Conservation (phyloP, 2,329 filamentous ascomycete species). For the Ceratocystis lukuohia region DNA sequence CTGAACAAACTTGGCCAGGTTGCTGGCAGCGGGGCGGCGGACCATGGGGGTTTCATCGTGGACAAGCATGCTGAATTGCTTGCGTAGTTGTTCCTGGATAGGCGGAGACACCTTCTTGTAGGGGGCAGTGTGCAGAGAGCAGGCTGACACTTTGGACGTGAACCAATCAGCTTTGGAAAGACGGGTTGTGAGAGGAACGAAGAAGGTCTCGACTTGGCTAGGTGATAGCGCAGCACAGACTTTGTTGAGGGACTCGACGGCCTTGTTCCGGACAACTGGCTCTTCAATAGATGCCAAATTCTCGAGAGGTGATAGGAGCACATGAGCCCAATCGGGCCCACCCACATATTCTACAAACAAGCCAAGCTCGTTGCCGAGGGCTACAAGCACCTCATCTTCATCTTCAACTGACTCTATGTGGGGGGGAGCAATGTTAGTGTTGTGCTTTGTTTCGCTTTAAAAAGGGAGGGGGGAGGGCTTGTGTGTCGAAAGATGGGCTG, state of each 20-base stretch:
- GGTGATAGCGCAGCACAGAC: slow-evolving; percentile 87
- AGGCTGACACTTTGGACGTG: slow-evolving; percentile 96
- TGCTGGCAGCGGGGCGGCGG: slow-evolving; percentile 87
- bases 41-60: slow-evolving; percentile 99
- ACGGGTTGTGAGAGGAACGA: slow-evolving; percentile 87
- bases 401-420: slow-evolving; percentile 88
- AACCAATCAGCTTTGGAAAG: slow-evolving; percentile 99
- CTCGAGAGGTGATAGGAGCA: slow-evolving; percentile 91
- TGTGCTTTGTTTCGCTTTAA: slow-evolving; percentile 9
- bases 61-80: slow-evolving; percentile 84
- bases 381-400: slow-evolving; percentile 95
- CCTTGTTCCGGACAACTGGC: slow-evolving; percentile 95
- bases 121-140: slow-evolving; percentile 83
- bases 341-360: slow-evolving; percentile 97
- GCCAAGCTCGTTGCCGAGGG: slow-evolving; percentile 90
- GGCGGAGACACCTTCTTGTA: slow-evolving; percentile 80
- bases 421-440: slow-evolving; percentile 24
- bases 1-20: slow-evolving; percentile 94
- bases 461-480: slow-evolving; percentile 19
- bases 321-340: slow-evolving; percentile 83
- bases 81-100: slow-evolving; percentile 81
- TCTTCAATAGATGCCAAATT: slow-evolving; percentile 98
- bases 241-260: slow-evolving; percentile 98
- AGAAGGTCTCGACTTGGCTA: slow-evolving; percentile 90
- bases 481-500: not conserved